phyloP scores from a whole-genome alignment of 2,329 filamentous ascomycete genomes.

The Xylariaceae sp. region DNA sequence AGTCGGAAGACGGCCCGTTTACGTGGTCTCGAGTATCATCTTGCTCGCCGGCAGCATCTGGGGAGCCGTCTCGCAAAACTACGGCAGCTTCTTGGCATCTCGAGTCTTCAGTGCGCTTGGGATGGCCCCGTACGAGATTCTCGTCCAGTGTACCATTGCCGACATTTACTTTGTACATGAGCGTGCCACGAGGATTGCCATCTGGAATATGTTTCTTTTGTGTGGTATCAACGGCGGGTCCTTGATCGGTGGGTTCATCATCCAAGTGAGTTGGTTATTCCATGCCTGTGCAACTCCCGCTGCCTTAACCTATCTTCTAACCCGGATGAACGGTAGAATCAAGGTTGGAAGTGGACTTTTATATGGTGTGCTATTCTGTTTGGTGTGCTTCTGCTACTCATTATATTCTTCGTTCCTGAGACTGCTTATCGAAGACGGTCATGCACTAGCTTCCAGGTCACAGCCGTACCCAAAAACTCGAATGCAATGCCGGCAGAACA shows the following conservation, averaged over 20 bases:
- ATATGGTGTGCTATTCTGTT: slow-evolving; percentile 44
- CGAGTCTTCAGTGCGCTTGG: slow-evolving; percentile 43
- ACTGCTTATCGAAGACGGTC: slow-evolving; percentile 41
- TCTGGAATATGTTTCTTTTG: slow-evolving; percentile 39
- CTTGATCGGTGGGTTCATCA: slow-evolving; percentile 39
- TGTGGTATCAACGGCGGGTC: slow-evolving; percentile 38
- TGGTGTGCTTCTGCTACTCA: slow-evolving; percentile 38
- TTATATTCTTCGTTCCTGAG: slow-evolving; percentile 47
- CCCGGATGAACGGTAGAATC: slow-evolving; percentile 19
- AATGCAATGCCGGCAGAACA: slow-evolving; percentile 23
- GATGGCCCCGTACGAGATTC: slow-evolving; percentile 47
- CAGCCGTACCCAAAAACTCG: slow-evolving; percentile 9
- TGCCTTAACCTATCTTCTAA: slow-evolving; percentile 4
- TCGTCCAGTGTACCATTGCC: slow-evolving; percentile 48
- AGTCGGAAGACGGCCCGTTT: slow-evolving; percentile 46
- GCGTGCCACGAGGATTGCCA: slow-evolving; percentile 39
- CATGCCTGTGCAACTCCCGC: not conserved
- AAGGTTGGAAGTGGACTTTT: slow-evolving; percentile 43
- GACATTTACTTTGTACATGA: slow-evolving; percentile 45
- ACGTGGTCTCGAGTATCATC: slow-evolving; percentile 41
- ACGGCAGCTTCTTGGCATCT: slow-evolving; percentile 42
- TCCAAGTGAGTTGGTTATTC: slow-evolving; percentile 25
- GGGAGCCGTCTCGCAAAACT: slow-evolving; percentile 40
- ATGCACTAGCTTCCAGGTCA: slow-evolving; percentile 20
- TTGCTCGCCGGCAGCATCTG: slow-evolving; percentile 46